Evolutionary conservation across 2,329 filamentous ascomycete species (phyloP), one percentile per base, ranked within the genome.

Genomic region (Sporothrix curviconia): DNA sequence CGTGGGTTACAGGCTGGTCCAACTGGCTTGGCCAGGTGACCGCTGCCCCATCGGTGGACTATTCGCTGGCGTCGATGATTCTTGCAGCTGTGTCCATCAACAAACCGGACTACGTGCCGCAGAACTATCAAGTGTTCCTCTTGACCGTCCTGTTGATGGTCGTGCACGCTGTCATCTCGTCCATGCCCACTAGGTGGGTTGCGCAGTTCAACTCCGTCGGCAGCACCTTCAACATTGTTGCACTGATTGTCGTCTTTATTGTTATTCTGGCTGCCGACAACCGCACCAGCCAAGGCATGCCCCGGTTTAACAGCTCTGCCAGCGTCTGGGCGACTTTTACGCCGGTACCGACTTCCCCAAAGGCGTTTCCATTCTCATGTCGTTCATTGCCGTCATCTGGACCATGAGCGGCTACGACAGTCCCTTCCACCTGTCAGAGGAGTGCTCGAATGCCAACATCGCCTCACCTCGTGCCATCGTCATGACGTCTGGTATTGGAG

Each of bases 391-490:
- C 28, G 84, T 87, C 34, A 86, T 87, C 61, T 87, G 84, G 84
- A 86, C 83, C 5, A 85, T 84, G 78, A 76, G 76, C 6, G 83
- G 84, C 40, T 87, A 87, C 66, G 85, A 88, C 68, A 78, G 78
- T 0, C 82, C 85, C 0, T 89, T 89, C 68, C 86, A 90, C 70
- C 70, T 90, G n/a, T 79, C 83, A 3, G 86, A 90, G 66, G 86
- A 90, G 69, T 90, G 86, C 69, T 84, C 82, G 59, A 90, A 90
- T 63, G 86, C 87, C 28, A 83, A 81, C 63, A 71, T 89, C 46
- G 86, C 87, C 30, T 81, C 84, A 9, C 86, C 86, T 0, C 80
- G 86, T 12, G 86, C 86, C 7, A 90, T 90, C 54, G 81, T 89
- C 37, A 74, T 89, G 66, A 90, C 87, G 0, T 83, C 83, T 1